Conservation (phyloP, 352 stramenopile genomes). For the Pythium phragmiticola region DNA sequence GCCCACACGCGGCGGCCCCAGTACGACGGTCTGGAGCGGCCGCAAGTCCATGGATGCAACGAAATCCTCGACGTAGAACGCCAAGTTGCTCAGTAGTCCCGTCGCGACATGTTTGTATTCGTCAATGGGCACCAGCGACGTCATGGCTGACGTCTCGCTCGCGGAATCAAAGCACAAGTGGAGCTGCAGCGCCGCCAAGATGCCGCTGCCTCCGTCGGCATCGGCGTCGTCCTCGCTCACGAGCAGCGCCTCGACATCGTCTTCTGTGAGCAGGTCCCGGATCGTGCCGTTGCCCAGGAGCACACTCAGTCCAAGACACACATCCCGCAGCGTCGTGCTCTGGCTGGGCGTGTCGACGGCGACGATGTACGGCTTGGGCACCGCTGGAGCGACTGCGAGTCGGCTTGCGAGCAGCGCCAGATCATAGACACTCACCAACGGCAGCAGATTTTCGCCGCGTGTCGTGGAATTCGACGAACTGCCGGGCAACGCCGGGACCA, state of each 20-base stretch:
- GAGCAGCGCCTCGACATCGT: conserved; percentile 57
- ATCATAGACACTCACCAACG: conserved; percentile 86
- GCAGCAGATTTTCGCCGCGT: conserved; percentile 63
- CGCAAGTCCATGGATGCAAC: conserved; percentile 71
- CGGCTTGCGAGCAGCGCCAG: conserved; percentile 55
- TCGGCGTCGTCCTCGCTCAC: conserved; percentile 54
- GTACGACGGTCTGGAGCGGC: conserved; percentile 64
- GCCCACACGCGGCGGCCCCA: conserved; percentile 62
- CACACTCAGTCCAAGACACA: conserved; percentile 60
- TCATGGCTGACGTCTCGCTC: conserved; percentile 42
- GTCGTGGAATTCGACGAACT: conserved; percentile 10
- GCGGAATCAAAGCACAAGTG: conserved; percentile 64
- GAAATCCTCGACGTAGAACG: conserved; percentile 74
- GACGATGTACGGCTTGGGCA: conserved; percentile 64
- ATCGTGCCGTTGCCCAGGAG: conserved; percentile 53
- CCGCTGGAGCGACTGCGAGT: conserved; percentile 32
- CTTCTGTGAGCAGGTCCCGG: conserved; percentile 35
- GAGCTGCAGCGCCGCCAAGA: conserved; percentile 59
- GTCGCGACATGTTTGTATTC: conserved; percentile 68
- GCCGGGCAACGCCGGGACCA: conserved; percentile 61
- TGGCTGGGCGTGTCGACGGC: conserved; percentile 59
- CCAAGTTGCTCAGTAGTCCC: conserved; percentile 61
- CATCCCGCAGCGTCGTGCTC: conserved; percentile 53
- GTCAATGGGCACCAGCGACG: conserved; percentile 51
- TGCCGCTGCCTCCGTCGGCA: conserved; percentile 20